These are phyloP conservation scores for Microbotryum lychnidis-dioicae DNA, from an alignment of 1,284 basidiomycete genomes.

Conservation along the genomic window DNA sequence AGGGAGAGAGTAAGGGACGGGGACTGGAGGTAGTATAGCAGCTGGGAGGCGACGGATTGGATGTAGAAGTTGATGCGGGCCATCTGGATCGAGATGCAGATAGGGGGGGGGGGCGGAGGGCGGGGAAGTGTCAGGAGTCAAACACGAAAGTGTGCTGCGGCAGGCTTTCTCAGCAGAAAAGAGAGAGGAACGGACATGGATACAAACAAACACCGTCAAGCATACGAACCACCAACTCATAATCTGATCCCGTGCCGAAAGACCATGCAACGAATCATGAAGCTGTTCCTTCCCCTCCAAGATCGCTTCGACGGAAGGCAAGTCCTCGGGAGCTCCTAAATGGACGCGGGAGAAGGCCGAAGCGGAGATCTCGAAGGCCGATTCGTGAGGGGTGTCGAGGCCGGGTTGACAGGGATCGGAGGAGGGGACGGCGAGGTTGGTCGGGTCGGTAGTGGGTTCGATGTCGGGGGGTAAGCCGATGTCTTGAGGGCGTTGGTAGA, in stretches of 20 bases:
- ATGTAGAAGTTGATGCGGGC: conserved; percentile 44
- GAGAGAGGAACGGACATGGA: neutral
- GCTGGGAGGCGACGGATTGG: conserved; percentile 40
- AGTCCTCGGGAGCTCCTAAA: conserved; percentile 2
- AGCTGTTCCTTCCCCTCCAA: conserved; percentile 35
- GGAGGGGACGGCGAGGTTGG: neutral
- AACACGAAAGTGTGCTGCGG: neutral
- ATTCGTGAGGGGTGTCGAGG: conserved; percentile 2
- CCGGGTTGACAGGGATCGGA: neutral
- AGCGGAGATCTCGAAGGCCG: neutral
- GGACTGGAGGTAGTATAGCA: conserved; percentile 39
- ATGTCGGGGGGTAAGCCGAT: conserved; percentile 2
- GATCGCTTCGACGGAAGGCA: conserved; percentile 22
- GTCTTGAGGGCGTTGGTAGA: conserved; percentile 27
- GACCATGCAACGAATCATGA: conserved; percentile 39
- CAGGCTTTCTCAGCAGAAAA: conserved; percentile 3
- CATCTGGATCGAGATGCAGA: conserved; percentile 37
- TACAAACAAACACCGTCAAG: neutral
- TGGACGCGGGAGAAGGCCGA: conserved; percentile 24
- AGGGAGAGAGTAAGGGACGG: conserved; percentile 35
- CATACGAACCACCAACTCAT: conserved; percentile 40
- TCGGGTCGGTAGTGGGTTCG: neutral
- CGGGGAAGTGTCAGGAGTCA: conserved; percentile 13
- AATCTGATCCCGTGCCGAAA: conserved; percentile 37
- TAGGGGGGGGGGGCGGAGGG: too few relatives aligned